A percentile compares a stretch with the other conserved stretches of the same genome.
Conservation (phyloP, 192 early-diverging fungal genomes). For the Backusella westeae region DNA sequence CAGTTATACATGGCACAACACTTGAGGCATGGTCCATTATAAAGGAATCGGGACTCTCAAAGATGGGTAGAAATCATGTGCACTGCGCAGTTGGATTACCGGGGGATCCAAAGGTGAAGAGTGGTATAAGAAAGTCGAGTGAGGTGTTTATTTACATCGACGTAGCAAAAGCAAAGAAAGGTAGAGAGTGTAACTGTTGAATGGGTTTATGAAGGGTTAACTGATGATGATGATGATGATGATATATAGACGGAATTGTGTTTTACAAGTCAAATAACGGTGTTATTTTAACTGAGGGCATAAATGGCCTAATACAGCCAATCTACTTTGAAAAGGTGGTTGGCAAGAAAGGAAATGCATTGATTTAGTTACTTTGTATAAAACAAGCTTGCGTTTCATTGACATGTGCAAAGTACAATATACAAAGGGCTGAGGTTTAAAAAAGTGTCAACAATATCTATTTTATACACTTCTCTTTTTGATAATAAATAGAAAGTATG, state of each 20-base stretch:
- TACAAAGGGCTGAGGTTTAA: not conserved
- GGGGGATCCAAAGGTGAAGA: constrained; percentile 64
- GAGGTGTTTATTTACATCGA: constrained; percentile 85
- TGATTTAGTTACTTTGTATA: not conserved
- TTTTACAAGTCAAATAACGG: constrained; percentile 78
- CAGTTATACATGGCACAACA: constrained; percentile 73
- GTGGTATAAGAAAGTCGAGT: constrained; percentile 62
- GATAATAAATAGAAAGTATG: not conserved
- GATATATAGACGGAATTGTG: constrained; percentile 60
- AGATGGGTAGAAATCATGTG: constrained; percentile 88
- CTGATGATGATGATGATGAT: not conserved
- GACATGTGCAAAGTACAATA: not conserved
- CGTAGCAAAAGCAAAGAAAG: constrained; percentile 59
- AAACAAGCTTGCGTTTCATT: not conserved
- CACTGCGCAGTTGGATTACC: constrained; percentile 78
- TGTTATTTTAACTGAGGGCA: constrained; percentile 77
- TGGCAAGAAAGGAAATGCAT: constrained; percentile 15
- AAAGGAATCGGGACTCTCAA: constrained; percentile 58
- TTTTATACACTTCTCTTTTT: not conserved
- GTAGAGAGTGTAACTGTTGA: constrained; percentile 26
- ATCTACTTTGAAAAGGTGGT: constrained; percentile 70
- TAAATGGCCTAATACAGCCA: constrained; percentile 59
- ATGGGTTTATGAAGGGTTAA: no score
- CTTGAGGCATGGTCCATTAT: constrained; percentile 46
- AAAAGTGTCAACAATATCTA: not conserved